A percentile compares a stretch with the other conserved stretches of the same genome.
These are phyloP conservation scores for Jaltomata sinuosa DNA, from an alignment of 257 asterid species.

Conservation along the genomic window DNA sequence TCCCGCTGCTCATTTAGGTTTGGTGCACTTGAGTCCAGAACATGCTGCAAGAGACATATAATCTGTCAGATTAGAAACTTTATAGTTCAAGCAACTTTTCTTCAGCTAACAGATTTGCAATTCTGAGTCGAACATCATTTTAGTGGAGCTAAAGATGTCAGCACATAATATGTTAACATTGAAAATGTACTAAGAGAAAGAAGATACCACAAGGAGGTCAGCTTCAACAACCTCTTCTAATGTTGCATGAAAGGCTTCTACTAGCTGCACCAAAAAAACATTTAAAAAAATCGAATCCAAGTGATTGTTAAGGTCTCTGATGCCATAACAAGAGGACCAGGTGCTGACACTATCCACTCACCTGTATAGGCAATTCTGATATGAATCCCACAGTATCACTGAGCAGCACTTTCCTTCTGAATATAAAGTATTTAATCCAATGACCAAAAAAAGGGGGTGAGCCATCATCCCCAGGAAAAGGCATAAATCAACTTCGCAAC, in stretches of 20 bases:
- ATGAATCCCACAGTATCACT: constrained; percentile 97
- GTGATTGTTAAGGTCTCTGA: constrained; percentile 1
- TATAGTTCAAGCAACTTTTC: neutral
- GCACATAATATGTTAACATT: neutral
- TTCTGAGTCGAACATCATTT: neutral
- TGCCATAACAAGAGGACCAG: constrained; percentile 1
- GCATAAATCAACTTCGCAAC: constrained; percentile 2
- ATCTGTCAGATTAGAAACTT: neutral
- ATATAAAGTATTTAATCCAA: neutral
- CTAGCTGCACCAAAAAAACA: constrained; percentile 46
- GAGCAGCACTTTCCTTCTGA: constrained; percentile 85
- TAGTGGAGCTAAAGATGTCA: neutral
- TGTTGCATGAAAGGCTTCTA: constrained; percentile 95
- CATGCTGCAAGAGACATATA: constrained; percentile 53
- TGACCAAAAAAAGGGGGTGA: neutral
- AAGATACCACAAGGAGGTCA: constrained; percentile 91
- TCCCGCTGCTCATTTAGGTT: constrained; percentile 63
- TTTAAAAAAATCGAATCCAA: neutral
- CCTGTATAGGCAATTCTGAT: constrained; percentile 97
- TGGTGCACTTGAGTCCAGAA: constrained; percentile 85
- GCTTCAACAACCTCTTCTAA: constrained; percentile 97
- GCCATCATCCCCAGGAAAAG: neutral
- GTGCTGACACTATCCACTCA: constrained; percentile 11
- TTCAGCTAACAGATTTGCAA: neutral
- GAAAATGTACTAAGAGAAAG: neutral